phyloP scores from a whole-genome alignment of 805 yeast species.

The Lipomyces starkeyi region DNA sequence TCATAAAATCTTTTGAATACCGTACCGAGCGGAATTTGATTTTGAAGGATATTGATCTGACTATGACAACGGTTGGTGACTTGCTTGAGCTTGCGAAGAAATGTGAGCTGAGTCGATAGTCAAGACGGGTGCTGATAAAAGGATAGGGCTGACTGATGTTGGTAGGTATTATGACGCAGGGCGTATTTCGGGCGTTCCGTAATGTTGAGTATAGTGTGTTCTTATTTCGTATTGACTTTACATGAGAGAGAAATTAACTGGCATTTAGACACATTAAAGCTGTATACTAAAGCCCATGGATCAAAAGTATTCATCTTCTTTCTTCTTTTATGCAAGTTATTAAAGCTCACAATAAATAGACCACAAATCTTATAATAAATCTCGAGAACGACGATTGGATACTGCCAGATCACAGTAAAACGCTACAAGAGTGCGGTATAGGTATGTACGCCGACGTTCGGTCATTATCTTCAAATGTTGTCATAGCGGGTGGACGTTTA shows the following conservation, averaged over 20 bases:
- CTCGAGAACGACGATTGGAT: slow-evolving; percentile 85
- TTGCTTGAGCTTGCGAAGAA: slow-evolving; percentile 60
- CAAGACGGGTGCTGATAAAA: not conserved
- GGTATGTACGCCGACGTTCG: slow-evolving; percentile 28
- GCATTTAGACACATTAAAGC: slow-evolving; percentile 55
- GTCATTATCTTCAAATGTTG: slow-evolving; percentile 25
- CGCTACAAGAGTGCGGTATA: slow-evolving; percentile 59
- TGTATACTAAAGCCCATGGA: slow-evolving; percentile 94
- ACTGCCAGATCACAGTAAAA: slow-evolving; percentile 51
- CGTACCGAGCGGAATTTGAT: slow-evolving; percentile 83
- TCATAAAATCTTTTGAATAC: slow-evolving; percentile 89
- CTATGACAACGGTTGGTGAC: slow-evolving; percentile 66
- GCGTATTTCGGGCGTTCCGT: slow-evolving; percentile 81
- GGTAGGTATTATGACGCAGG: slow-evolving; percentile 57
- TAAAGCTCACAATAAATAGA: slow-evolving; percentile 42
- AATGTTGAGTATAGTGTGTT: slow-evolving; percentile 53
- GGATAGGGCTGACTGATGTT: slow-evolving; percentile 7
- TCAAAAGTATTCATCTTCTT: slow-evolving; percentile 56
- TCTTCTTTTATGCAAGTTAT: not conserved
- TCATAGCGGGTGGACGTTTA: slow-evolving; percentile 45
- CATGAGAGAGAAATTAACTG: not conserved
- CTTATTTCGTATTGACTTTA: not conserved
- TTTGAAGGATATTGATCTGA: slow-evolving; percentile 71
- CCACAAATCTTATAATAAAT: slow-evolving; percentile 89
- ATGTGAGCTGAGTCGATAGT: slow-evolving; percentile 23